These are phyloP conservation scores for Rhizopus delemar DNA, from an alignment of 371 early-diverging fungal genomes.

Conservation along the genomic window DNA sequence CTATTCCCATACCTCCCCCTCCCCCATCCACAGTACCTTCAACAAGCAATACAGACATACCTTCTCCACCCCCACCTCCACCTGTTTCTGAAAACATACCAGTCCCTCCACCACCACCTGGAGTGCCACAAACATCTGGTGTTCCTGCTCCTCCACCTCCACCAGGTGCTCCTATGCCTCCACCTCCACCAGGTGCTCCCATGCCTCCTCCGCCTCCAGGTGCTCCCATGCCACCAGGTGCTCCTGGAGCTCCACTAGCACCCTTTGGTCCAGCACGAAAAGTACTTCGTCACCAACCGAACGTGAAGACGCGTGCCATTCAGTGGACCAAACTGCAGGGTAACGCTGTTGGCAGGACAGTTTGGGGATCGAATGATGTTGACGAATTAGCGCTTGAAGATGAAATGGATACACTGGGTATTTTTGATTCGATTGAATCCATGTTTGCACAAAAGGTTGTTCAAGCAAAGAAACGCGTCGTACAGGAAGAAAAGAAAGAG, in stretches of 20 bases:
- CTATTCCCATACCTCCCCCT: constrained; percentile 10
- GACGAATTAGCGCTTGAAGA: constrained; percentile 58
- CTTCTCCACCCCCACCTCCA: constrained; percentile 29
- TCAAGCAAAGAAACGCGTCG: constrained; percentile 39
- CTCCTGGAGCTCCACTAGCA: constrained; percentile 44
- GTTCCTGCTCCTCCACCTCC: constrained; percentile 1
- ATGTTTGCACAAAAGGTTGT: constrained; percentile 75
- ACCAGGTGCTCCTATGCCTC: constrained; percentile 47
- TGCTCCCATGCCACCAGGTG: constrained; percentile 38
- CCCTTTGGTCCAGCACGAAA: constrained; percentile 48
- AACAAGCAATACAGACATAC: constrained; percentile 7
- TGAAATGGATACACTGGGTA: constrained; percentile 54
- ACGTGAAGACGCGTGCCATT: constrained; percentile 77
- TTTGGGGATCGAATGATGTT: constrained; percentile 56
- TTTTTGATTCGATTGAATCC: constrained; percentile 71
- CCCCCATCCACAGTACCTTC: constrained; percentile 23
- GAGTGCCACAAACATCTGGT: constrained; percentile 16
- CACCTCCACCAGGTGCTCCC: constrained; percentile 39
- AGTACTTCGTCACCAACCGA: constrained; percentile 63
- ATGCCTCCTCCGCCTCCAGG: constrained; percentile 33
- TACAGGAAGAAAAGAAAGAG: constrained; percentile 45
- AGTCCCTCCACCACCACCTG: constrained; percentile 8
- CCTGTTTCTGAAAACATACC: constrained; percentile 2
- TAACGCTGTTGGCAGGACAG: constrained; percentile 56
- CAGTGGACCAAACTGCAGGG: constrained; percentile 87